These are phyloP conservation scores for Pseudonitzschia delicatissima DNA, from an alignment of 108 stramenopile genomes.

Conservation along the genomic window DNA sequence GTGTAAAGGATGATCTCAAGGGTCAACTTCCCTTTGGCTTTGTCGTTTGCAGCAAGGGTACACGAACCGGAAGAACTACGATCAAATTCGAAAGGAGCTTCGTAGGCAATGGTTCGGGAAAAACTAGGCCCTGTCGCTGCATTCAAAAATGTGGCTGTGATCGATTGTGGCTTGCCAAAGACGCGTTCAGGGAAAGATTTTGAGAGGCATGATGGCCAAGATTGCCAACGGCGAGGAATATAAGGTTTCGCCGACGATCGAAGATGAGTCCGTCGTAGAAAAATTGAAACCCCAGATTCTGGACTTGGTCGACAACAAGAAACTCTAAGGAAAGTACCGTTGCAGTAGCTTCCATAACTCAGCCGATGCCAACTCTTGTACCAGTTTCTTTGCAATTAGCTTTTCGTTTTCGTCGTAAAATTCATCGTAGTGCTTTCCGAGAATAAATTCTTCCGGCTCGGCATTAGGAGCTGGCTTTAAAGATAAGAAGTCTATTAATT, in stretches of 20 bases:
- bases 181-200: constrained; percentile 72
- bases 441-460: constrained; percentile 19
- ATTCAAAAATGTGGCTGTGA: constrained; percentile 53
- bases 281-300: constrained; percentile 34
- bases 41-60: constrained; percentile 45
- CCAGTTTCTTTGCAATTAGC: constrained; percentile 7
- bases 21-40: constrained; percentile 70
- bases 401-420: constrained; percentile 16
- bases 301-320: constrained; percentile 8
- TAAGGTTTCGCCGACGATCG: constrained; percentile 69
- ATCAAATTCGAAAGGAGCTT: constrained; percentile 48
- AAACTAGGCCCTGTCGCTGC: constrained; percentile 63
- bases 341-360: constrained; percentile 18
- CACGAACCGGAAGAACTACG: constrained; percentile 15
- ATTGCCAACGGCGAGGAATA: constrained; percentile 63
- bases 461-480: constrained; percentile 23
- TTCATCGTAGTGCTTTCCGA: constrained; percentile 28
- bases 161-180: constrained; percentile 64
- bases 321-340: constrained; percentile 16
- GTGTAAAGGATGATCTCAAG: constrained; percentile 59
- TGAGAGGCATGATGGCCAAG: constrained; percentile 61
- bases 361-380: constrained; percentile 14
- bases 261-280: constrained; percentile 60
- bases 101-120: constrained; percentile 49
- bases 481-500: constrained; percentile 46